These are phyloP conservation scores for Camelina neglecta DNA, from an alignment of 345 rosid species.

Conservation along the genomic window DNA sequence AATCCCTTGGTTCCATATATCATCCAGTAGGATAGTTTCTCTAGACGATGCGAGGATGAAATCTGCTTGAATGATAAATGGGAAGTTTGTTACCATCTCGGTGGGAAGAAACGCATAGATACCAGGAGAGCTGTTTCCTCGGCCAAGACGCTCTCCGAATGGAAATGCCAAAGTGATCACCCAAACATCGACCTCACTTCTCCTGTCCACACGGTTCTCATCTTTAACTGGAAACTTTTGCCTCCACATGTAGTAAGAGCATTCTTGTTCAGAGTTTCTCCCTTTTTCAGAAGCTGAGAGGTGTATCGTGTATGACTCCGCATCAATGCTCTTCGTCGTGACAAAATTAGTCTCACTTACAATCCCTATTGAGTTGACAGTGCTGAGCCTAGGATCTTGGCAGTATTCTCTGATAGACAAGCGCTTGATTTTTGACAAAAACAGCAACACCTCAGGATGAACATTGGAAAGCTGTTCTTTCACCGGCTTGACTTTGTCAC, in stretches of 20 bases:
- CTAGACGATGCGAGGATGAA: conserved; percentile 74
- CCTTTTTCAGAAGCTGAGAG: conserved; percentile 55
- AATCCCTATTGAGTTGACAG: conserved; percentile 59
- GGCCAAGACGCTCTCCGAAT: conserved; percentile 54
- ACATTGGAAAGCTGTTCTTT: conserved; percentile 69
- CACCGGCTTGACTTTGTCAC: conserved; percentile 66
- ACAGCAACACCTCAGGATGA: conserved; percentile 71
- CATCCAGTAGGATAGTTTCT: conserved; percentile 66
- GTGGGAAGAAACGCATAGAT: conserved; percentile 83
- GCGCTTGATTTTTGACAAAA: conserved; percentile 64
- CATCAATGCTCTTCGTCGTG: conserved; percentile 72
- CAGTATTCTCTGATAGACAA: conserved; percentile 70
- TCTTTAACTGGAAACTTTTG: conserved; percentile 66
- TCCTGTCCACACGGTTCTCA: conserved; percentile 61
- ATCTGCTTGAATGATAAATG: conserved; percentile 75
- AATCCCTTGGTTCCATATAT: conserved; percentile 80
- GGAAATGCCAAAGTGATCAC: conserved; percentile 81
- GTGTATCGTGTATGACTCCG: conserved; percentile 66
- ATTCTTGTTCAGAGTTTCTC: conserved; percentile 39
- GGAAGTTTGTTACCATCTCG: conserved; percentile 69
- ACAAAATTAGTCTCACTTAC: conserved; percentile 55
- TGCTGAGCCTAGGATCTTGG: conserved; percentile 48
- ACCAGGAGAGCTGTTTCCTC: conserved; percentile 61
- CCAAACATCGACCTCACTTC: conserved; percentile 75
- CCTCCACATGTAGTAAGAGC: conserved; percentile 73